Evolutionary conservation across 2,329 filamentous ascomycete species (phyloP), one percentile per base, ranked within the genome.

Genomic region (Byssothecium circinans): DNA sequence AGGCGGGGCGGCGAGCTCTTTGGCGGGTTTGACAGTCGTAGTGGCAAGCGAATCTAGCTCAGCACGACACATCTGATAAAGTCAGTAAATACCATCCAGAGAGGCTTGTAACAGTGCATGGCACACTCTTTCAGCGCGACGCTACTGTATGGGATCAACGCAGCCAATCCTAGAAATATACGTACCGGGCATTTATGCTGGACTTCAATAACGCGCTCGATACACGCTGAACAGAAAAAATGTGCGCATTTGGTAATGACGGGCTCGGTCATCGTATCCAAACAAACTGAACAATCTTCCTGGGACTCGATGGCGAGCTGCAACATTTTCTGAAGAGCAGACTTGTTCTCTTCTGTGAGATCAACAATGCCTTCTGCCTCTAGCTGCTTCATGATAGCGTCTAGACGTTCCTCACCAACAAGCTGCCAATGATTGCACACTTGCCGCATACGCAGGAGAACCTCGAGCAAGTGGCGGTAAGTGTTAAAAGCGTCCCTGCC

Each of bases 361-460:
- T 81, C 78, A 0, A 95, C 85, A 1, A 86, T 76, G 39, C 83
- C 81, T 56, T 87, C 77, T 14, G 81, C 78, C 35, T 89, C 86
- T 2, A 95, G 77, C 2, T 88, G 75, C 17, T 81, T 76, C 64
- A 92, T 77, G 18, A 95, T 78, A n/a, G 84, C 82, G 8, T 81
- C 80, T n/a, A 95, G 79, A 11, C 88, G 84, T 25, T 68, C 65
- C 53, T 87, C 79, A 41, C 85, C 86, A 62, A 88, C 89, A 10
- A 96, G 79, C 8, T 86, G 85, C 89, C 89, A 95, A 67, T 95
- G 91, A 56, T 92, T 91, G 71, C 91, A 96, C 67, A 88, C 81
- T 72, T 96, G 91, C 15, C 91, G 83, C 56, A 95, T 81, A 11
- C 91, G 85, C 5, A 96, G 81, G 4, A 96, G 78, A 14, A 91